Conservation (phyloP, 345 rosid species). For the Microthlaspi erraticum region DNA sequence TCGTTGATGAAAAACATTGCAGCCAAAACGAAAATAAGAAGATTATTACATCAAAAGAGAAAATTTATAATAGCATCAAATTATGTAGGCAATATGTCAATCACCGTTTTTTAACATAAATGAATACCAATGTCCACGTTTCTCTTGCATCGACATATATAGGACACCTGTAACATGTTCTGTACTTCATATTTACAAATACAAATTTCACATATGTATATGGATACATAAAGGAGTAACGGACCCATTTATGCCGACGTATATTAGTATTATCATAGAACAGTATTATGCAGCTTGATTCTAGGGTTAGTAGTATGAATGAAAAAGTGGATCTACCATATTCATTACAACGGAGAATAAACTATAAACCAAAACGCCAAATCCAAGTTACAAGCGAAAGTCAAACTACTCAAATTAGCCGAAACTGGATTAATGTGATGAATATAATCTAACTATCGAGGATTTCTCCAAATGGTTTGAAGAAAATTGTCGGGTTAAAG, state of each 20-base stretch:
- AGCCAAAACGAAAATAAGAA: neutral
- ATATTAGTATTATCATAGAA: neutral
- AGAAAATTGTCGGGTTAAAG: slow-evolving; percentile 22
- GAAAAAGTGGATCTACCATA: slow-evolving; percentile 19
- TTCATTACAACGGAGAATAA: neutral
- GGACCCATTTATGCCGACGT: neutral
- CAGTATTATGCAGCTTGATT: neutral
- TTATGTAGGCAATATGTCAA: neutral
- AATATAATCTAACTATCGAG: neutral
- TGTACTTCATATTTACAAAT: slow-evolving; percentile 15
- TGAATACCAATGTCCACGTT: slow-evolving; percentile 2
- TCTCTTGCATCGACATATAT: slow-evolving; percentile 14
- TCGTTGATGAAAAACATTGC: neutral
- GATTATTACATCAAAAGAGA: slow-evolving; percentile 5
- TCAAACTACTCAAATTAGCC: neutral
- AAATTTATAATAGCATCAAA: slow-evolving; percentile 1
- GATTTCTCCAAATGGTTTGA: slow-evolving; percentile 30
- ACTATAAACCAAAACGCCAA: too few relatives aligned
- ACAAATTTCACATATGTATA: slow-evolving; percentile 1
- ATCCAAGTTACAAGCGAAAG: neutral
- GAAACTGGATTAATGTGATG: neutral
- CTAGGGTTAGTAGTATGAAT: slow-evolving; percentile 6
- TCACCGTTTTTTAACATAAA: neutral
- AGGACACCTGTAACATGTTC: slow-evolving; percentile 9
- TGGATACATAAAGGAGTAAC: neutral